phyloP scores from a whole-genome alignment of 1,139 yeast genomes.

The Pneumocystis carinii region DNA sequence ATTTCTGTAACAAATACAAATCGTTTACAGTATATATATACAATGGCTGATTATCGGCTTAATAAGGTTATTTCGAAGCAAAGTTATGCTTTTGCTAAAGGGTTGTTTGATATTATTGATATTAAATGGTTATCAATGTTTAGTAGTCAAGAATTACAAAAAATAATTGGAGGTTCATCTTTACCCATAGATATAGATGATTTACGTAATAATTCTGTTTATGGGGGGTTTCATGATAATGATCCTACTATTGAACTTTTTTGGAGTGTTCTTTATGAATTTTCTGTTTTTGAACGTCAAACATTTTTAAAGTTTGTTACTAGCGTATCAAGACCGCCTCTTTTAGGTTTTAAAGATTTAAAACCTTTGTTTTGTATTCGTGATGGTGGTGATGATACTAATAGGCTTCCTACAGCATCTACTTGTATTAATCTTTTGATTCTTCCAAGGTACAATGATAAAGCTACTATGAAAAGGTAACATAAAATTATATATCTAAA shows the following conservation, averaged over 20 bases:
- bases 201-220: conserved; percentile 40
- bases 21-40: conserved; percentile 59
- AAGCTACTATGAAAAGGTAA: conserved; percentile 34
- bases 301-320: conserved; percentile 48
- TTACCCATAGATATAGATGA: conserved; percentile 56
- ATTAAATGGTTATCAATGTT: conserved; percentile 73
- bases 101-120: conserved; percentile 52
- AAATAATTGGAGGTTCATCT: conserved; percentile 71
- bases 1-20: conserved; percentile 46
- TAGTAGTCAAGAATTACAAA: conserved; percentile 67
- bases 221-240: conserved; percentile 49
- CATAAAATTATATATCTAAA: neutral
- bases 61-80: conserved; percentile 48
- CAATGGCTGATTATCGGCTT: conserved; percentile 63
- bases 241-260: conserved; percentile 41
- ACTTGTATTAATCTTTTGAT: conserved; percentile 83
- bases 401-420: conserved; percentile 43
- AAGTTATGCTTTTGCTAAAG: conserved; percentile 50
- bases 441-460: conserved; percentile 65
- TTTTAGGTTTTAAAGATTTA: conserved; percentile 65
- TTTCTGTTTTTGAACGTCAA: conserved; percentile 44
- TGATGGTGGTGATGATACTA: conserved; percentile 41
- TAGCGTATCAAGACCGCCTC: conserved; percentile 56
- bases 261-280: conserved; percentile 65
- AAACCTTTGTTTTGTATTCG: conserved; percentile 70